phyloP scores from a whole-genome alignment of 2,329 filamentous ascomycete genomes.

The Aspergillus unguis region DNA sequence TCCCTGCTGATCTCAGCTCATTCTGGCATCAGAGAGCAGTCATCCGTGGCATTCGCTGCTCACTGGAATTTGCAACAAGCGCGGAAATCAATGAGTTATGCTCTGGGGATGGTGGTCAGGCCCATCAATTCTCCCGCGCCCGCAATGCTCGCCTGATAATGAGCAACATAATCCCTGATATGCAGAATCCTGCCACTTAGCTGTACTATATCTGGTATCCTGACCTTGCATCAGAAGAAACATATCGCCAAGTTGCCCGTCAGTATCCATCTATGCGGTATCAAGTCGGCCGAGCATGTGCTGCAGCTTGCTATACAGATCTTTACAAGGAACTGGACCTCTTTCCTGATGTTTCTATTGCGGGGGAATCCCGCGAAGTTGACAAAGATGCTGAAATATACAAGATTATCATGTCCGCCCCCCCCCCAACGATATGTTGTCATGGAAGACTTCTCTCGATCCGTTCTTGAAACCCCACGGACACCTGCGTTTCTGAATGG shows the following conservation, averaged over 20 bases:
- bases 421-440: slow-evolving; percentile 9
- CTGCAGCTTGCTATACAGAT: slow-evolving; percentile 16
- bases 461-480: slow-evolving; percentile 13
- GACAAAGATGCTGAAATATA: slow-evolving; percentile 14
- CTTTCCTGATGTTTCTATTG: slow-evolving; percentile 19
- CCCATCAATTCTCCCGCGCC: background rate
- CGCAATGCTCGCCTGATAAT: slow-evolving; percentile 5
- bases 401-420: slow-evolving; percentile 13
- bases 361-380: slow-evolving; percentile 19
- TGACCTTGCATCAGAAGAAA: slow-evolving; percentile 35
- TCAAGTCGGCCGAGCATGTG: slow-evolving; percentile 23
- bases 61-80: no score
- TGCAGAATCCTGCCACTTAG: slow-evolving; percentile 1
- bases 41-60: no score
- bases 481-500: slow-evolving; percentile 13
- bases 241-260: slow-evolving; percentile 31
- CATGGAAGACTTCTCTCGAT: slow-evolving; percentile 19
- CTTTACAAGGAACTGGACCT: slow-evolving; percentile 21
- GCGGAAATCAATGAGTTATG: no score
- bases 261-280: slow-evolving; percentile 30
- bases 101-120: no score
- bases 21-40: no score
- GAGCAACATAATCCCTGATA: background rate
- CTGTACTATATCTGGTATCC: slow-evolving; percentile 21
- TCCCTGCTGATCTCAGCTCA: no score